phyloP scores from a whole-genome alignment of 164 flowering plant genomes.

The Taxillus chinensis region DNA sequence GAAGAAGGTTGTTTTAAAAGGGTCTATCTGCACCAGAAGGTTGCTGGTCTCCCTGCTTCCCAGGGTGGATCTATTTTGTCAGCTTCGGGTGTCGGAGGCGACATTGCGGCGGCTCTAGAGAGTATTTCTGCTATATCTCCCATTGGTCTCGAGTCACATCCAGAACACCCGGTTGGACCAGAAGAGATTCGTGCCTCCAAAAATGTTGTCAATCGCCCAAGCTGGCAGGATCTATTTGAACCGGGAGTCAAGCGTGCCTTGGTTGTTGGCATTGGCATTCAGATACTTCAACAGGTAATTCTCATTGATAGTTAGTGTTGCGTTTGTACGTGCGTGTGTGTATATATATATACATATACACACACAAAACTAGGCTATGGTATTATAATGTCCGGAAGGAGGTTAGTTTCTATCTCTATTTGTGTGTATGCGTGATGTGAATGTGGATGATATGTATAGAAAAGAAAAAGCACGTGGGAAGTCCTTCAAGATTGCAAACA shows the following conservation, averaged over 20 bases:
- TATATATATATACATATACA: no score
- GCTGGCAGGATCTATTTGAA: slow-evolving; percentile 17
- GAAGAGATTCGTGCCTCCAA: slow-evolving; percentile 1
- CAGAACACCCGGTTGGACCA: slow-evolving; percentile 1
- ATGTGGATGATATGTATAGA: no score
- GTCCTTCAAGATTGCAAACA: no score
- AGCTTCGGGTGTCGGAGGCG: slow-evolving; percentile 6
- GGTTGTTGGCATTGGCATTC: slow-evolving; percentile 20
- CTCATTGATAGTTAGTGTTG: neutral
- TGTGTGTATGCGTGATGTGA: no score
- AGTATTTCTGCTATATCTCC: slow-evolving; percentile 13
- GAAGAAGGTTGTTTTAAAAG: slow-evolving; percentile 10
- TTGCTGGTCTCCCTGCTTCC: slow-evolving; percentile 4
- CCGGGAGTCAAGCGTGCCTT: slow-evolving; percentile 21
- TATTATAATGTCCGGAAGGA: no score
- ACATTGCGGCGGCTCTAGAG: slow-evolving; percentile 18
- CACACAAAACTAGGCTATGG: no score
- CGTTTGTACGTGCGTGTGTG: no score
- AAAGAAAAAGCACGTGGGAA: no score
- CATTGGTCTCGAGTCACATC: neutral
- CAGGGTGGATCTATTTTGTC: slow-evolving; percentile 14
- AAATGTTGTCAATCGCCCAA: slow-evolving; percentile 4
- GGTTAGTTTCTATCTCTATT: no score
- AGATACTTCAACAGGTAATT: slow-evolving; percentile 20
- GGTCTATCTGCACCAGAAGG: slow-evolving; percentile 16